A percentile compares a stretch with the other conserved stretches of the same genome.
Evolutionary conservation across 2,329 filamentous ascomycete genomes (phyloP).

Genomic region (Phaeosphaeria sp.): DNA sequence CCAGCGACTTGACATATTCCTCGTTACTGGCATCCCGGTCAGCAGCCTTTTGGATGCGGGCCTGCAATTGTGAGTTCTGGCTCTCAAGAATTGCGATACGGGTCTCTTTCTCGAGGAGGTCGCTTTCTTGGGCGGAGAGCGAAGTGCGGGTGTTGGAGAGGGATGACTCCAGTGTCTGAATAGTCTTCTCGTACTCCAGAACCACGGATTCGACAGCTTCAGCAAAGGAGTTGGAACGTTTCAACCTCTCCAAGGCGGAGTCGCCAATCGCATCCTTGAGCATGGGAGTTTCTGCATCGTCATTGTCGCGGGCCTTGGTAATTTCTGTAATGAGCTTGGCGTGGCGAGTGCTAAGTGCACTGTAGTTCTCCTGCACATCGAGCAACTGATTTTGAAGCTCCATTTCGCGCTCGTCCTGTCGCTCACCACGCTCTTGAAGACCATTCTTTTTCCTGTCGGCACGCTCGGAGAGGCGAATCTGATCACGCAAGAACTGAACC

Average conservation of each 20-base stretch:
- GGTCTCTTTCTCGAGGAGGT: constrained; percentile 87
- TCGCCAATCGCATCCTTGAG: constrained; percentile 72
- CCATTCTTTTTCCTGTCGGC: constrained; percentile 63
- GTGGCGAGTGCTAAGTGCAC: constrained; percentile 85
- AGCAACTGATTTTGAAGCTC: constrained; percentile 94
- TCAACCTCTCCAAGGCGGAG: constrained; percentile 83
- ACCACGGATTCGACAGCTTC: constrained; percentile 96
- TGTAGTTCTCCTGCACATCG: constrained; percentile 94
- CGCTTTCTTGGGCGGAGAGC: constrained; percentile 83
- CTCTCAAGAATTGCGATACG: constrained; percentile 93
- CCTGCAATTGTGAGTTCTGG: constrained; percentile 86
- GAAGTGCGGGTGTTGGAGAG: constrained; percentile 86
- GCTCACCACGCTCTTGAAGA: constrained; percentile 75
- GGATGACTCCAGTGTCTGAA: constrained; percentile 89
- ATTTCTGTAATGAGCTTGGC: constrained; percentile 95
- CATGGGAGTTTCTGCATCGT: constrained; percentile 62
- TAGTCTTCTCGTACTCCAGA: constrained; percentile 97
- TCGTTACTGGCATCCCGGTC: constrained; percentile 93
- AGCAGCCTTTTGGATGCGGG: constrained; percentile 88
- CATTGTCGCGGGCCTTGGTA: constrained; percentile 78
- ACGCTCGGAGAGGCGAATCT: constrained; percentile 84
- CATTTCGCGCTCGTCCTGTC: constrained; percentile 81
- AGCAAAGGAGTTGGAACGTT: constrained; percentile 94
- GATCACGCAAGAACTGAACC: constrained; percentile 89
- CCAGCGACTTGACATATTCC: constrained; percentile 88